Evolutionary conservation across 768 basidiomycete genomes (phyloP), one percentile per base, ranked within the genome.

Genomic region (Galerina marginata): DNA sequence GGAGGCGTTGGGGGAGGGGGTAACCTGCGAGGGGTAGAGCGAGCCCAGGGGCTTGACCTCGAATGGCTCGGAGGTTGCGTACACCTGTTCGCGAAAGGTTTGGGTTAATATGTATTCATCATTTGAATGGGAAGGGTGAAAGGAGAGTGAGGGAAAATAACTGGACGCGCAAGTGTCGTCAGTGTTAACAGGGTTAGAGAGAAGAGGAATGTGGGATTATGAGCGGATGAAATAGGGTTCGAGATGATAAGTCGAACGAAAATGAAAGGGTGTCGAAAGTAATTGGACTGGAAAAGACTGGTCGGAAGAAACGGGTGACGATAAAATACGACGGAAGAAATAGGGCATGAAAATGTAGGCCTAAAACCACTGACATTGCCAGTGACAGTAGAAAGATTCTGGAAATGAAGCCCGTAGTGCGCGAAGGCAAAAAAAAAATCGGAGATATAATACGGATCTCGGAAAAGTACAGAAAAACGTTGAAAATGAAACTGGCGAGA

Each of bases 11-110:
- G 68, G 63, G 69, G 67, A 48, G 15, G 75, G 70, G 12, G 77
- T 71, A 16, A 73, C 66, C 16, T 83, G 58, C 3, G 72, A 48
- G 9, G 87, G 86, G 66, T 86, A 90, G 11, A 76, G 7, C 38
- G 88, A 77, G 51, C 85, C 86, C 36, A 74, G 61, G 6, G 86
- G 68, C 69, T 86, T 84, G 72, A 92, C 80, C 70, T 86, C 83
- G 71, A 92, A 92, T 4, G 74, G 69, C 56, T 79, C 48, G 26
- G 87, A 84, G 39, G 71, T 67, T 11, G 86, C 86, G 61, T 79
- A 90, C 56, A 91, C 59, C 86, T 92, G 63, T 14, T 25, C 15
- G 15, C 10, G 26, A 25, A 47, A 45, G 33, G 20, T 42, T 40
- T 38, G 43, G 47, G 38, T 42, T 39, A 42, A 29, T 9, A 38